Evolutionary conservation across 2,329 filamentous ascomycete species (phyloP), one percentile per base, ranked within the genome.

Genomic region (Orbilia javanica): DNA sequence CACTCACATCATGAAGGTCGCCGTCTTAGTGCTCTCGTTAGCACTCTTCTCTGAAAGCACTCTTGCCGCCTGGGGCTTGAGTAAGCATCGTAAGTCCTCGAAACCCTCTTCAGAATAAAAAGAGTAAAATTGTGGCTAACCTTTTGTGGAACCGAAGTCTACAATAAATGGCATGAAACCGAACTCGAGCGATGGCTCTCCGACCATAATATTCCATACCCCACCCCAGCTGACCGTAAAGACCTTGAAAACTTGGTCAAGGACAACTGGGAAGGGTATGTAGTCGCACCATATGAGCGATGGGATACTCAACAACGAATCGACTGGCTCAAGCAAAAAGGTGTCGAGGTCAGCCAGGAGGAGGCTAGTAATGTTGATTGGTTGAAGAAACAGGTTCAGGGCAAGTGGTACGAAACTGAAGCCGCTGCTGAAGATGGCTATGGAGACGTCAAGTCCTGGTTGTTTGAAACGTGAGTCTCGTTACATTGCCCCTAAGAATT

Each of bases 111-210:
- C n/a, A 44, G 39, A 8, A 18, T 44, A 6, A 20, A 20, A 4
- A 2, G 8, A 11, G 10, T 25, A n/a, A 15, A n/a, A 31, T 39
- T 13, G 25, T 46, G 10, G 20, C 13, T 29, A 42, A 31, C 18
- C 36, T 39, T 2, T 13, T 39, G 5, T n/a, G 34, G 27, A 25
- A 22, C 15, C 15, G 8, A 53, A 78, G 95, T 91, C 15, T 98
- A 98, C 88, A 97, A 98, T 86, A 97, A 96, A 84, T 99, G 96
- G 96, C 95, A 98, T 82, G 91, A 98, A 87, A 97, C 93, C 22
- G 96, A 99, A 88, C 90, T 99, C 31, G 95, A 99, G 86, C 90
- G 94, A 82, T 99, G 96, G 96, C 90, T 99, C 62, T 92, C 92
- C 31, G 96, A 99, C 84, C 89, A 98, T 86, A 90, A 94, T 84